Evolutionary conservation across 1,139 yeast species (phyloP).

Genomic region (Suhomyces kunorum): DNA sequence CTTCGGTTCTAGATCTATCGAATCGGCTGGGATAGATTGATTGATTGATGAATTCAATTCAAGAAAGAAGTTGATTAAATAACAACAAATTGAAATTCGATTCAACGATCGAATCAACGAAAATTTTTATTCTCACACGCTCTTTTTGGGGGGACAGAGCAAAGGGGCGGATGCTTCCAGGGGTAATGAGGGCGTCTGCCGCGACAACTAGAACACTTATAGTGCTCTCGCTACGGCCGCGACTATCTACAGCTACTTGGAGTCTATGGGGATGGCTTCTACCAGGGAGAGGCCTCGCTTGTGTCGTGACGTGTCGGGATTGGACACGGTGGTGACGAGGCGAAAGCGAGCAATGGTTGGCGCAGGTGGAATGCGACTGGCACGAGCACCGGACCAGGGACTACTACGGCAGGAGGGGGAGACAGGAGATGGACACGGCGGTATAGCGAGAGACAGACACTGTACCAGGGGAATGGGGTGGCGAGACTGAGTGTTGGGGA

Average conservation of each 20-base stretch:
- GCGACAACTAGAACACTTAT: too few relatives aligned
- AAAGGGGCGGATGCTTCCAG: conserved; percentile 1
- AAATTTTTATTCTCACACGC: conserved; percentile 16
- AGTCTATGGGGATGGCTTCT: background rate
- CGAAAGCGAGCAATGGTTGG: background rate
- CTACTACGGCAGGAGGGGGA: background rate
- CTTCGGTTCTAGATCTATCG: conserved; percentile 9
- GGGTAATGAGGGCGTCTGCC: background rate
- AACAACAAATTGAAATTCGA: conserved; percentile 16
- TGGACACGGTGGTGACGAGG: conserved; percentile 1
- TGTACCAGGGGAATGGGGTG: too few relatives aligned
- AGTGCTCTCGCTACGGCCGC: too few relatives aligned
- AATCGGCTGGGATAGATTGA: conserved; percentile 12
- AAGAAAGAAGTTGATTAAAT: conserved; percentile 13
- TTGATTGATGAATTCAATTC: conserved; percentile 12
- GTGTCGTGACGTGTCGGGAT: conserved; percentile 9
- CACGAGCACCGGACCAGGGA: background rate
- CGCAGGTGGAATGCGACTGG: background rate
- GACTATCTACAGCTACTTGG: too few relatives aligned
- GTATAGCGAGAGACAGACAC: too few relatives aligned
- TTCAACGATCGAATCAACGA: conserved; percentile 14
- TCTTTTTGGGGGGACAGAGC: conserved; percentile 9
- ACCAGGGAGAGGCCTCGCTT: background rate
- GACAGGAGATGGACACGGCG: background rate
- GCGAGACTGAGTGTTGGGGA: too few relatives aligned